These are phyloP conservation scores for Apiospora aurea DNA, from an alignment of 2,329 filamentous ascomycete genomes.

Conservation along the genomic window DNA sequence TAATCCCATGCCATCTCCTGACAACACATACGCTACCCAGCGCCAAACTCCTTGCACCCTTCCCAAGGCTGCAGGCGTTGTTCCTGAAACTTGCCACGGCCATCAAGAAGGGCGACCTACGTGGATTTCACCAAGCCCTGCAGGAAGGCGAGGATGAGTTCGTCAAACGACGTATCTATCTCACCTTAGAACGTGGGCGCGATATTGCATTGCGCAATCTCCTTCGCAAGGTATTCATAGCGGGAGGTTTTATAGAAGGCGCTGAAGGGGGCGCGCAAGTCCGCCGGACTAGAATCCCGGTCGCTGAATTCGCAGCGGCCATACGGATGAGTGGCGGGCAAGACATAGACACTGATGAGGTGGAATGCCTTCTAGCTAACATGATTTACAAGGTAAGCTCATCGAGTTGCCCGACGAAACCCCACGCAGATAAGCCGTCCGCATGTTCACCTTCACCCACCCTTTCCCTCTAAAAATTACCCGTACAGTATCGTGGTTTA, in stretches of 20 bases:
- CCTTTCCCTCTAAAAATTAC: neutral
- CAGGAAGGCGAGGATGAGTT: constrained; percentile 88
- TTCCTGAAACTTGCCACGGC: constrained; percentile 80
- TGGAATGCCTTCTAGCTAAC: constrained; percentile 93
- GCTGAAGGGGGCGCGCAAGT: constrained; percentile 72
- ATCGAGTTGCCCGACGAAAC: neutral
- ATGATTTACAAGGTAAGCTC: constrained; percentile 92
- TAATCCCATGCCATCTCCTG: constrained; percentile 91
- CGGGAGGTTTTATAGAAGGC: constrained; percentile 79
- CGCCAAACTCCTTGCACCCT: constrained; percentile 72
- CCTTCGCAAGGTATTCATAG: constrained; percentile 87
- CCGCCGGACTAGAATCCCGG: constrained; percentile 78
- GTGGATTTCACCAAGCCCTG: constrained; percentile 83
- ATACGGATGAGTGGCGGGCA: constrained; percentile 76
- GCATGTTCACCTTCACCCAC: neutral
- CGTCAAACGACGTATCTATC: constrained; percentile 89
- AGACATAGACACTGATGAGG: constrained; percentile 84
- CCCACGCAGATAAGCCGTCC: neutral
- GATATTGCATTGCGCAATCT: constrained; percentile 93
- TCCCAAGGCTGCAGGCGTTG: constrained; percentile 76
- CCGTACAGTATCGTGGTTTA: neutral
- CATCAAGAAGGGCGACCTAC: constrained; percentile 83
- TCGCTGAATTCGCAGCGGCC: constrained; percentile 85
- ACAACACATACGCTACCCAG: constrained; percentile 87
- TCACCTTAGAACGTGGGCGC: constrained; percentile 89